Evolutionary conservation across 805 yeast genomes (phyloP).

Genomic region (Kurtzmaniella fragi): DNA sequence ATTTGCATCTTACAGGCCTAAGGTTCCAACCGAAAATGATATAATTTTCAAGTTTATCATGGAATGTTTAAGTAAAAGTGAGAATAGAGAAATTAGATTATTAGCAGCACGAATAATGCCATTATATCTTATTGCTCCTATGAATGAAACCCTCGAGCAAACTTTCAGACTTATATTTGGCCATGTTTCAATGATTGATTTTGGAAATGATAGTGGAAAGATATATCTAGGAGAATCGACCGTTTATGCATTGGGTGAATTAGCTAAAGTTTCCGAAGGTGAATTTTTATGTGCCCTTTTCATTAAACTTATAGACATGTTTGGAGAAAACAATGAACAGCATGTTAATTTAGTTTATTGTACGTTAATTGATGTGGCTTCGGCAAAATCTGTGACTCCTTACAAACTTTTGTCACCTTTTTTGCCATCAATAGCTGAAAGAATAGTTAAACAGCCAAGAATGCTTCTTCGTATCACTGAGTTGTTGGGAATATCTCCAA

Average conservation of each 20-base stretch:
- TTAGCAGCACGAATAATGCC: constrained; percentile 52
- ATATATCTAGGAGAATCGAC: constrained; percentile 54
- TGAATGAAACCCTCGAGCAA: constrained; percentile 37
- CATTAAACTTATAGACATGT: constrained; percentile 57
- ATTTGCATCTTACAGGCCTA: constrained; percentile 50
- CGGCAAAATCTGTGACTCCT: constrained; percentile 54
- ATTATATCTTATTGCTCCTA: constrained; percentile 36
- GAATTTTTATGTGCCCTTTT: constrained; percentile 64
- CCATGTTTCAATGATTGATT: constrained; percentile 37
- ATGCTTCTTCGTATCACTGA: constrained; percentile 59
- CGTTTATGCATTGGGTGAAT: constrained; percentile 56
- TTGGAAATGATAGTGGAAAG: constrained; percentile 19
- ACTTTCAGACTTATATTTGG: constrained; percentile 42
- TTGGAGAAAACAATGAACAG: constrained; percentile 62
- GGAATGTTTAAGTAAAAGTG: constrained; percentile 29
- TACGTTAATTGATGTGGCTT: constrained; percentile 55
- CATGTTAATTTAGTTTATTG: constrained; percentile 66
- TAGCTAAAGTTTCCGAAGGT: constrained; percentile 59
- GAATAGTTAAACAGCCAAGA: constrained; percentile 54
- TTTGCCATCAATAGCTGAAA: constrained; percentile 65
- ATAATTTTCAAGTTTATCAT: constrained; percentile 37
- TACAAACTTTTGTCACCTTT: constrained; percentile 80
- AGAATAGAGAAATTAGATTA: constrained; percentile 52
- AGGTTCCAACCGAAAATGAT: constrained; percentile 19
- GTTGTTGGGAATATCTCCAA: constrained; percentile 56